Conservation (phyloP, 2,329 filamentous ascomycete species). For the Basipetospora chlamydospora region DNA sequence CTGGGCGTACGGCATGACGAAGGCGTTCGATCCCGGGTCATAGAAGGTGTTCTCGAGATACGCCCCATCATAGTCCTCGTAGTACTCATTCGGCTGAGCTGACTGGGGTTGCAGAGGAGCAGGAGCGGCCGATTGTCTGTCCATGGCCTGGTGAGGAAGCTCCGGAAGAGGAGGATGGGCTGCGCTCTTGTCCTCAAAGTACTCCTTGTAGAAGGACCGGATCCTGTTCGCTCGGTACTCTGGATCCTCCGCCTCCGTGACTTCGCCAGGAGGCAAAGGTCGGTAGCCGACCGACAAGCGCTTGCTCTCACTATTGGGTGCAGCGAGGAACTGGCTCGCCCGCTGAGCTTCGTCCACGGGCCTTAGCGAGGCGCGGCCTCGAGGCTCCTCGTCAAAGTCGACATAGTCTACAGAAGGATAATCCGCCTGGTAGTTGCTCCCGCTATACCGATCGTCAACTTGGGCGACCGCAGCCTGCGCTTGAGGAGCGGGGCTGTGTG, state of each 20-base stretch:
- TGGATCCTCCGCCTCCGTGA: constrained; percentile 68
- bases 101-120: neutral
- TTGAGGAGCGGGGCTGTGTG: neutral
- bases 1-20: constrained; percentile 72
- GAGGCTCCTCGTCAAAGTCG: constrained; percentile 16
- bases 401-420: constrained; percentile 7
- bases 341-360: constrained; percentile 13
- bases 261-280: constrained; percentile 75
- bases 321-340: constrained; percentile 27
- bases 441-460: constrained; percentile 7
- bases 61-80: constrained; percentile 61
- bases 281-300: constrained; percentile 60
- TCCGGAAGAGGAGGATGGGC: constrained; percentile 25
- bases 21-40: constrained; percentile 53
- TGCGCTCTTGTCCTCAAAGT: constrained; percentile 66
- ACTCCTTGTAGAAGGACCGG: constrained; percentile 98
- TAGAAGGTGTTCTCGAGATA: constrained; percentile 58
- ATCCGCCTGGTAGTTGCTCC: constrained; percentile 12
- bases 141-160: neutral
- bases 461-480: constrained; percentile 2
- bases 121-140: no score
- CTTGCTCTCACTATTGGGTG: constrained; percentile 39
- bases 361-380: constrained; percentile 20
- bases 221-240: constrained; percentile 93
- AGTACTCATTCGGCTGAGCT: constrained; percentile 32